Conservation (phyloP, 2,329 filamentous ascomycete genomes). For the Fusarium siculi region DNA sequence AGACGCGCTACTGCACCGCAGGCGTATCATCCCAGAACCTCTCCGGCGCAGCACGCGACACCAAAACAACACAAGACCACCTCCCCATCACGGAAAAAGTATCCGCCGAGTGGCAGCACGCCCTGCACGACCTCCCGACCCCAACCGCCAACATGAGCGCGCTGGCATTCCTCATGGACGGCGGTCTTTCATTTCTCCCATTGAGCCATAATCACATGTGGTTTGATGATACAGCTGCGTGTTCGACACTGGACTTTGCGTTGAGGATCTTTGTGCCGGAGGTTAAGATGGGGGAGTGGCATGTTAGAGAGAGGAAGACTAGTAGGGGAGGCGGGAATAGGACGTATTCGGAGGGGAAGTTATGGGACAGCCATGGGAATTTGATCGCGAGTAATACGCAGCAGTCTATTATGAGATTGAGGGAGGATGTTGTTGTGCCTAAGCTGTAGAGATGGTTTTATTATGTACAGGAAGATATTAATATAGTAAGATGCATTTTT, state of each 20-base stretch:
- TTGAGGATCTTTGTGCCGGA: constrained; percentile 55
- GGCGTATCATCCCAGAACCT: constrained; percentile 58
- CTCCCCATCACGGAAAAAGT: constrained; percentile 49
- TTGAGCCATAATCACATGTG: constrained; percentile 55
- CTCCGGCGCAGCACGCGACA: constrained; percentile 52
- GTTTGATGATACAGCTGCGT: constrained; percentile 57
- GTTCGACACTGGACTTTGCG: constrained; percentile 62
- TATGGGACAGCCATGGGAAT: constrained; percentile 57
- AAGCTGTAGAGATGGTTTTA: constrained; percentile 1
- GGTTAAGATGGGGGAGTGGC: constrained; percentile 55
- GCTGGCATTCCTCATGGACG: constrained; percentile 58
- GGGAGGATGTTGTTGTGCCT: neutral
- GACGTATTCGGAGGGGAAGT: constrained; percentile 55
- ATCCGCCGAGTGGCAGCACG: constrained; percentile 56
- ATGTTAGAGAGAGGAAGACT: constrained; percentile 55
- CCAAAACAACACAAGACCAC: constrained; percentile 49
- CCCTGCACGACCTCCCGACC: constrained; percentile 30
- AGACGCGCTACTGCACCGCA: constrained; percentile 51
- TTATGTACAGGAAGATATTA: neutral
- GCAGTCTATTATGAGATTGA: constrained; percentile 52
- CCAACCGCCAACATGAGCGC: constrained; percentile 50
- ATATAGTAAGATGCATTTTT: neutral
- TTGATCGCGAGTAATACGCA: constrained; percentile 61
- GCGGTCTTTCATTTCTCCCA: constrained; percentile 55
- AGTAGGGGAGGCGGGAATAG: constrained; percentile 53